Base-by-base conservation (phyloP, 768 basidiomycete species). In the Terana coerulea region DNA sequence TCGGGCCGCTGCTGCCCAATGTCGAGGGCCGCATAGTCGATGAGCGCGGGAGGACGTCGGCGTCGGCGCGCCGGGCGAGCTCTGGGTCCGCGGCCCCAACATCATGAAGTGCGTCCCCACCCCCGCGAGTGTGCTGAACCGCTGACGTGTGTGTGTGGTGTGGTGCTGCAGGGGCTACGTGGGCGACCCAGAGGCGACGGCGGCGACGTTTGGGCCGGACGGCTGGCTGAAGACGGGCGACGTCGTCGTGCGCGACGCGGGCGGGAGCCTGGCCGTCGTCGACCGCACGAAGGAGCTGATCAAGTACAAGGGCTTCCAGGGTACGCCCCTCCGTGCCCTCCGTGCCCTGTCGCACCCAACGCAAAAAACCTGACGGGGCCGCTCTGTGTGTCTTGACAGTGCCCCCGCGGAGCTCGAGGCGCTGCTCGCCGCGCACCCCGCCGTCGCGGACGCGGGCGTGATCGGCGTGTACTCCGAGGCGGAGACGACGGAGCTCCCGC, bases 381-480 rank as follows among this genome's bases (percentile, higher is more conserved):
- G 57, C 62, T 34, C 25, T 45, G 2, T 44, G 29, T n/a, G 61
- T 62, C 12, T 59, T 39, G 44, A 58, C 63, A 88, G 91, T 94
- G 81, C 92, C 5, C 91, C 91, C 0, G 91, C 91, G 1, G 91
- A 93, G 59, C 75, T 95, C 4, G 91, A 95, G 60, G 77, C 80
- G 24, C 69, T 91, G 0, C 75, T 94, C 0, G 68, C 91, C 14
- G 78, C 79, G 5, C 86, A 92, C 59, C 83, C 85, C 1, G 78
- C 84, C 0, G 72, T 95, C 11, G 83, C 79, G 2, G 93, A 97
- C 60, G 77, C 76, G 0, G 91, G 84, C 11, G 91, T 95, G 21
- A 85, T 94, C 51, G 90, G 91, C 1, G 70, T 94, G 1, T 73
- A 84, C 7, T 77, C 74, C 56, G 73, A 73, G 2, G 74, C 76